Evolutionary conservation across 345 rosid species (phyloP).

Genomic region (Excoecaria cochinchinensis): DNA sequence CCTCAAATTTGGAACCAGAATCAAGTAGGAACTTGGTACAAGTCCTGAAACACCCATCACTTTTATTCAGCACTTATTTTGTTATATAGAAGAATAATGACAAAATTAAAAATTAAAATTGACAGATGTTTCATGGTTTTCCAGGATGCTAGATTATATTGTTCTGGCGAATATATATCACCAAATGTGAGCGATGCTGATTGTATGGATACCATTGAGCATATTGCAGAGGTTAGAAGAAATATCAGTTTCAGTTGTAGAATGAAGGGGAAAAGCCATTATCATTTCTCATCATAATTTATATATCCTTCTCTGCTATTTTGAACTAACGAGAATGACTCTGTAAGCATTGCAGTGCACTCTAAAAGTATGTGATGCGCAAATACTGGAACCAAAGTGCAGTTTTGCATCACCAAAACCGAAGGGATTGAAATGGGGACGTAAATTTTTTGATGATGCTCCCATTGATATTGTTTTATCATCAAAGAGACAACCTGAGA

Average conservation of each 20-base stretch:
- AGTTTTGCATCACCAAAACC: conserved; percentile 31
- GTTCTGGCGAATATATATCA: conserved; percentile 6
- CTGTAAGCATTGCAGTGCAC: conserved; percentile 22
- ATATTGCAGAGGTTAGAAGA: conserved; percentile 13
- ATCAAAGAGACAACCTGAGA: not conserved
- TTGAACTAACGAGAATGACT: not conserved
- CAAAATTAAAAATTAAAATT: not conserved
- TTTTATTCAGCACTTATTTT: not conserved
- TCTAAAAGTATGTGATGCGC: conserved; percentile 16
- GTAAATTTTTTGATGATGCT: conserved; percentile 10
- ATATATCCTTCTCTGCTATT: not conserved
- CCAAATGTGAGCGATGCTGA: conserved; percentile 9
- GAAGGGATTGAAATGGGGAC: conserved; percentile 15
- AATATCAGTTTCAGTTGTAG: not conserved
- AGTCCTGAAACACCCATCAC: not conserved
- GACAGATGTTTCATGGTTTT: not conserved
- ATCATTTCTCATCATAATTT: not conserved
- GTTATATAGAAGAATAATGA: not conserved
- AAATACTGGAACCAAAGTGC: conserved; percentile 31
- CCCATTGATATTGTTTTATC: conserved; percentile 13
- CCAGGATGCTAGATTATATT: conserved; percentile 3
- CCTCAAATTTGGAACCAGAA: not conserved
- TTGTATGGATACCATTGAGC: conserved; percentile 5
- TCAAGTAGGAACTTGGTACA: not conserved
- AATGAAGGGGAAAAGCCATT: not conserved